Base-by-base conservation (phyloP, 2,329 filamentous ascomycete species). In the Endothia cerciana region DNA sequence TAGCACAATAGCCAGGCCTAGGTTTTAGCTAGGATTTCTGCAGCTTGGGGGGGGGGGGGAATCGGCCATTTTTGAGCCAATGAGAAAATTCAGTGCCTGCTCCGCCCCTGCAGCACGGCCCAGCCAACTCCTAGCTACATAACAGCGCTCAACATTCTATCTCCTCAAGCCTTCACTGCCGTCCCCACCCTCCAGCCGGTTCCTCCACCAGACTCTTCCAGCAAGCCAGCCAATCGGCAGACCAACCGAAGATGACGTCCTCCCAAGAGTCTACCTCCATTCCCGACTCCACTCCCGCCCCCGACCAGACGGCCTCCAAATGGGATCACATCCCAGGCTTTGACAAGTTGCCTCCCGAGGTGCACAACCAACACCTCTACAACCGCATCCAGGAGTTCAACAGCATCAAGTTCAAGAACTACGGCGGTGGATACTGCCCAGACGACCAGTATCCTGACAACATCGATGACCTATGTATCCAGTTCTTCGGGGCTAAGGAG, bases 331-430 rank as follows among this genome's bases (percentile, higher is more conserved):
- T 41, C n/a, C 55, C 55, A 5, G 55, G 33, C n/a, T 36, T 40
- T 36, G 55, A 40, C 36, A 22, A 25, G 55, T 22, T 33, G 53
- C 53, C 30, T n/a, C 30, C 30, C 30, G 33, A 19, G 5, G 15
- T 11, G 19, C 55, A 58, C 55, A 13, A 58, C 36, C n/a, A 8
- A 8, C 55, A 40, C n/a, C 55, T 58, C 19, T 58, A 41, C 55
- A 11, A 15, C 55, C 30, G 55, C n/a, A 58, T 40, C 33, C 36
- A 7, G 33, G 55, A 58, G 33, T 38, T 56, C 53, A 36, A 38
- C 30, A 28, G 53, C 53, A 38, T 38, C 53, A 56, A 38, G 30
- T 10, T 36, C 53, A 13, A 30, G 22, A 11, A 38, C 53, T 56
- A 56, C 53, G 15, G n/a, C 55, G 55, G 33, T 17, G 33, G 55